phyloP scores from a whole-genome alignment of 164 flowering plant genomes.

The Santalum album region DNA sequence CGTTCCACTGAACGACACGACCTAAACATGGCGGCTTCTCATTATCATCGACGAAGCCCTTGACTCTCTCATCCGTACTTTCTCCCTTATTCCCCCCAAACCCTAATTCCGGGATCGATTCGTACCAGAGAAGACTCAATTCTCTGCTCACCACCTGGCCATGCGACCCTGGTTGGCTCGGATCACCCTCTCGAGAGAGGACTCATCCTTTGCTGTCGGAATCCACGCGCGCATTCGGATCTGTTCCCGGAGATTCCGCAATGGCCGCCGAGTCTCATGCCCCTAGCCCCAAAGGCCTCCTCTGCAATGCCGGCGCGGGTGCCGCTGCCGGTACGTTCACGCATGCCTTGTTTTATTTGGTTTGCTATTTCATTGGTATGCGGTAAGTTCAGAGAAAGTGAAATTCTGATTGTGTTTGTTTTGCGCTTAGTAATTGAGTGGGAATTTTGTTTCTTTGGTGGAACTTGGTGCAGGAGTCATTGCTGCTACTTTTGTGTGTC shows the following conservation, averaged over 20 bases:
- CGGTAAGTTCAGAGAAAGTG: slow-evolving; percentile 1
- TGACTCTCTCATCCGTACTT: not conserved
- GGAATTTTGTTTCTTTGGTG: too few species aligned
- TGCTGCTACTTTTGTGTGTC: slow-evolving; percentile 97
- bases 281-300: slow-evolving; percentile 44
- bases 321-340: slow-evolving; percentile 85
- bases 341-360: too few species aligned
- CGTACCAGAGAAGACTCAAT: not conserved
- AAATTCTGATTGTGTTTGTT: not conserved
- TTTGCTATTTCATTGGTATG: not conserved
- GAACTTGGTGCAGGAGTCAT: slow-evolving; percentile 48
- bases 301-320: slow-evolving; percentile 93
- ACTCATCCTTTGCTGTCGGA: slow-evolving; percentile 15
- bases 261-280: slow-evolving; percentile 47
- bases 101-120: slow-evolving; percentile 3
- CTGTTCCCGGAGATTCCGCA: slow-evolving; percentile 5
- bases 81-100: not conserved
- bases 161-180: slow-evolving; percentile 64
- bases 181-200: slow-evolving; percentile 66
- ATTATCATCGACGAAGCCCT: not conserved
- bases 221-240: slow-evolving; percentile 1
- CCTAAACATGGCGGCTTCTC: not conserved
- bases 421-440: not conserved
- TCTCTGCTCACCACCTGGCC: slow-evolving; percentile 38
- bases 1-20: not conserved